Base-by-base conservation (phyloP, 148 eudicot genomes). In the Limonium bicolor region DNA sequence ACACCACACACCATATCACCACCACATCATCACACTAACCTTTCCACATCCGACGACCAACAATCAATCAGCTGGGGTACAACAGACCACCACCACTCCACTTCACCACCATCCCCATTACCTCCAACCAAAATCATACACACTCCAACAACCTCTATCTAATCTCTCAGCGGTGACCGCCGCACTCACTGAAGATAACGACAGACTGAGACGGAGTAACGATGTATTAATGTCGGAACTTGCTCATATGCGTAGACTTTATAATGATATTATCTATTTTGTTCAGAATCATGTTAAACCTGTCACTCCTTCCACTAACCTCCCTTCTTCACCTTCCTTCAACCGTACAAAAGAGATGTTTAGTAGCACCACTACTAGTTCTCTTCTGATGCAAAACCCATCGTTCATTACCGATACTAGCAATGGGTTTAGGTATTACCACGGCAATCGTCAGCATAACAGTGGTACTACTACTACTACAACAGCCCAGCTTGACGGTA, bases 241-340 rank as follows among this genome's bases (percentile, higher is more conserved):
- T 0, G 72, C 82, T 0, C 96, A 79, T 56, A 82, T 87, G 96
- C 76, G 70, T 36, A 87, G 69, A 51, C 77, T 87, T 0, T 87
- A 87, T 61, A 87, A 70, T 50, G 96, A 87, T 27, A 82, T 87
- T 6, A 87, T 87, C 3, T 87, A 82, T 45, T 82, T 82, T 10
- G 86, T 87, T 8, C 94, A 87, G 29, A 87, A 87, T 40, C 96
- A 87, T 53, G 90, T 82, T 6, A 82, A 73, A 55, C 96, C 96
- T 0, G 88, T 79, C 14, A 27, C 76, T 1, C 73, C 72, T 0
- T 63, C 72, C 50, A 9, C 9, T 38, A 5, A 20, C 27, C 22
- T 23, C 48, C 18, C 46, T 39, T 1, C 13, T 34, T 16, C 15
- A 1, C n/a, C n/a, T 2, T 2, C 7, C 6, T 21, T 36, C 13